phyloP scores from a whole-genome alignment of 1,139 yeast species.

The Suhomyces anneliseae region DNA sequence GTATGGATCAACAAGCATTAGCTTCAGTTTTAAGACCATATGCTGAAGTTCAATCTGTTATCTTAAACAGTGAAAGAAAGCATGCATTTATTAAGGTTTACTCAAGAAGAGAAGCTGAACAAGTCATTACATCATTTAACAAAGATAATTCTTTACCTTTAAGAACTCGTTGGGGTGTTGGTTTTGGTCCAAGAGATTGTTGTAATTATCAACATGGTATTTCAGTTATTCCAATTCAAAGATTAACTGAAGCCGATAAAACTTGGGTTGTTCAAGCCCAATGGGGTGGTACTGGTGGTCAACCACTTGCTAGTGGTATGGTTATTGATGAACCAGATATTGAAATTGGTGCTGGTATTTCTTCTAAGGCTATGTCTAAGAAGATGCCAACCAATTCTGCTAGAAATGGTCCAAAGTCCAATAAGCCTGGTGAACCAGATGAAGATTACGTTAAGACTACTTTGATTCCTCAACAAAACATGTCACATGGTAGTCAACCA shows the following conservation, averaged over 20 bases:
- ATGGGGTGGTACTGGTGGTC: constrained; percentile 98
- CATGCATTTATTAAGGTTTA: constrained; percentile 97
- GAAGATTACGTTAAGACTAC: constrained; percentile 46
- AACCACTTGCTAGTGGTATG: constrained; percentile 76
- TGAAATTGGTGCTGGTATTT: constrained; percentile 91
- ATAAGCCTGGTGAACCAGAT: constrained; percentile 61
- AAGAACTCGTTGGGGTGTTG: constrained; percentile 98
- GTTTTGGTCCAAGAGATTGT: constrained; percentile 98
- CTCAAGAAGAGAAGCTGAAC: constrained; percentile 91
- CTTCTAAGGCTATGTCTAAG: constrained; percentile 87
- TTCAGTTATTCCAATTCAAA: constrained; percentile 78
- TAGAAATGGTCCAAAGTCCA: constrained; percentile 81
- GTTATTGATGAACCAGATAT: constrained; percentile 97
- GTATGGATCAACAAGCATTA: constrained; percentile 75
- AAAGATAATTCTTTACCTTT: constrained; percentile 52
- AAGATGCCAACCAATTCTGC: constrained; percentile 89
- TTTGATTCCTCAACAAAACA: constrained; percentile 28
- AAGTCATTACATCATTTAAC: constrained; percentile 59
- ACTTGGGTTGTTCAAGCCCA: constrained; percentile 88
- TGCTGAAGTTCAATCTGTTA: constrained; percentile 93
- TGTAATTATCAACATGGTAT: constrained; percentile 92
- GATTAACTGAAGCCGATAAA: constrained; percentile 91
- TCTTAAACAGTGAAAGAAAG: constrained; percentile 81
- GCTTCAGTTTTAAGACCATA: constrained; percentile 72
- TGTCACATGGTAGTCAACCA: constrained; percentile 33